These are phyloP conservation scores for Candida xyloterini DNA, from an alignment of 805 yeast genomes.

Conservation along the genomic window DNA sequence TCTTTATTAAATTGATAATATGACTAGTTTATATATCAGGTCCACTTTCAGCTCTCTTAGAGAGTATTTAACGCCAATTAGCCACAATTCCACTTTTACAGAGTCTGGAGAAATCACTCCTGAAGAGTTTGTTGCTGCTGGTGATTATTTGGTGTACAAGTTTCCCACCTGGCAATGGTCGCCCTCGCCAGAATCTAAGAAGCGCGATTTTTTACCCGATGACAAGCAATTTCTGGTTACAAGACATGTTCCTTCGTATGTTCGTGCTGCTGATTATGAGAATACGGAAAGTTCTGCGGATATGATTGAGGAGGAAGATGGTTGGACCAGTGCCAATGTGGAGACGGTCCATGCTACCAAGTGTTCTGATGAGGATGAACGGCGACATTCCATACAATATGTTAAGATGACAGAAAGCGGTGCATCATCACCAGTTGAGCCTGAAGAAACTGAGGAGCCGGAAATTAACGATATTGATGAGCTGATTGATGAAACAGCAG, in stretches of 20 bases:
- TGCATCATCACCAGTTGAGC: conserved; percentile 2
- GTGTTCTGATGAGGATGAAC: conserved; percentile 23
- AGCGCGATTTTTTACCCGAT: conserved; percentile 71
- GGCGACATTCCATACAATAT: conserved; percentile 27
- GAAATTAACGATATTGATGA: conserved; percentile 43
- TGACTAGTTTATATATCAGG: conserved; percentile 43
- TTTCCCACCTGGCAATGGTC: conserved; percentile 98
- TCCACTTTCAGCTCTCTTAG: conserved; percentile 80
- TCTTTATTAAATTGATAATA: conserved; percentile 18
- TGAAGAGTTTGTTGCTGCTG: conserved; percentile 90
- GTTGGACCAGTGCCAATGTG: conserved; percentile 50
- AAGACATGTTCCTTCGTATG: conserved; percentile 81
- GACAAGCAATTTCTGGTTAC: conserved; percentile 89
- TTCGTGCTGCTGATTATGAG: conserved; percentile 59
- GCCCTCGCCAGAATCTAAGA: conserved; percentile 50
- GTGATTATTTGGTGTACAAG: conserved; percentile 85
- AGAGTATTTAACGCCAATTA: conserved; percentile 90
- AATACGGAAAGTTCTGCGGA: conserved; percentile 34
- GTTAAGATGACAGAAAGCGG: conserved; percentile 25
- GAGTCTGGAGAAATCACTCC: conserved; percentile 92
- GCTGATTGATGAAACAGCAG: conserved; percentile 34
- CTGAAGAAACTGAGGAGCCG: conserved; percentile 20
- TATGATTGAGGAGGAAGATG: conserved; percentile 41
- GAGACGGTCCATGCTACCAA: conserved; percentile 13
- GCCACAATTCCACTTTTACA: conserved; percentile 80